Conservation (phyloP, 2,329 filamentous ascomycete species). For the Lachnellula hyalina region DNA sequence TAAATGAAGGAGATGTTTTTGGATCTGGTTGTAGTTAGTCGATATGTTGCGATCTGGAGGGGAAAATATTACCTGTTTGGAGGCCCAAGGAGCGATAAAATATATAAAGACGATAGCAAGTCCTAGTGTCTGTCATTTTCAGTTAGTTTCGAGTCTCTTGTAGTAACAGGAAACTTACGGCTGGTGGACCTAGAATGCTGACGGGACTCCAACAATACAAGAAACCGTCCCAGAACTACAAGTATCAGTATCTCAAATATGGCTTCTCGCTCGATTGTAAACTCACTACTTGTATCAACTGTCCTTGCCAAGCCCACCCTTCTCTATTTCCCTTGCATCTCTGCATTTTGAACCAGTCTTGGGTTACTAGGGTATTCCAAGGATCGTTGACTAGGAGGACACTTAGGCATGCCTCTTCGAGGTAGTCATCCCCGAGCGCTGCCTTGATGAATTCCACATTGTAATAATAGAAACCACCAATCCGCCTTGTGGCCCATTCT, state of each 20-base stretch:
- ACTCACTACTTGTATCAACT: constrained; percentile 1
- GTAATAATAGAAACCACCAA: constrained; percentile 1
- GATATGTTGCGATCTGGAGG: not conserved
- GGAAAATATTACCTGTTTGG: not conserved
- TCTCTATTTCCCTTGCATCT: constrained; percentile 4
- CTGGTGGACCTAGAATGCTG: not conserved
- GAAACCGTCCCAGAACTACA: not conserved
- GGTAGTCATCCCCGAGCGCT: not conserved
- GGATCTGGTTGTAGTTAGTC: not conserved
- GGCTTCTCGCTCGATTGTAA: not conserved
- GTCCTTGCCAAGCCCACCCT: constrained; percentile 5
- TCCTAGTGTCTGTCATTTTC: not conserved
- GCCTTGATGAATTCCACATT: not conserved
- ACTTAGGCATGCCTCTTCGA: not conserved
- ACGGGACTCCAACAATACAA: not conserved
- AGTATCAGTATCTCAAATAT: not conserved
- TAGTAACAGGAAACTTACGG: not conserved
- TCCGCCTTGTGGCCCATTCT: not conserved
- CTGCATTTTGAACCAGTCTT: constrained; percentile 6
- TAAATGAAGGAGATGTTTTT: not conserved
- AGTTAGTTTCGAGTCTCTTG: not conserved
- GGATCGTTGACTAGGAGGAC: constrained; percentile 2
- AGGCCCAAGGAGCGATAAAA: not conserved
- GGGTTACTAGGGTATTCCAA: not conserved
- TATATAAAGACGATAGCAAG: not conserved